Evolutionary conservation across 345 rosid genomes (phyloP).

Genomic region (Passiflora organensis): DNA sequence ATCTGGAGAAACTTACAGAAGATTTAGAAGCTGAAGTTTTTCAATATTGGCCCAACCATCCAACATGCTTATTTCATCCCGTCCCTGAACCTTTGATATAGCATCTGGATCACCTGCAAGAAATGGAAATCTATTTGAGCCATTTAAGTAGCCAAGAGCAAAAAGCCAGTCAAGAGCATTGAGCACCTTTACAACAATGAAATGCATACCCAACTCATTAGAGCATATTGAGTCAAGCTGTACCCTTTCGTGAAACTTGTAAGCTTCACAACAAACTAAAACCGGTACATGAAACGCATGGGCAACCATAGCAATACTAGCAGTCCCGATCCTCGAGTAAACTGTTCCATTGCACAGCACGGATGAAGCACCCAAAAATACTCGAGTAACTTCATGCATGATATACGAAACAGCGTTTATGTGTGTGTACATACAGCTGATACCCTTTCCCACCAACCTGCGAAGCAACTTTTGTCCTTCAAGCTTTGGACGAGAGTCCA

Average conservation of each 20-base stretch:
- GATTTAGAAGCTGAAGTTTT: slow-evolving; percentile 74
- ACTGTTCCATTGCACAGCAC: slow-evolving; percentile 96
- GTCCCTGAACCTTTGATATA: slow-evolving; percentile 61
- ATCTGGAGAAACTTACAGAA: slow-evolving; percentile 45
- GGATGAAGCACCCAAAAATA: slow-evolving; percentile 89
- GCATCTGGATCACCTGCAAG: slow-evolving; percentile 84
- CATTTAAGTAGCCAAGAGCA: neutral
- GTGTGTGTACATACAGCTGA: slow-evolving; percentile 77
- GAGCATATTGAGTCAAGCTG: slow-evolving; percentile 93
- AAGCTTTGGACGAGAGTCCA: slow-evolving; percentile 91
- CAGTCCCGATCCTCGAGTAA: slow-evolving; percentile 92
- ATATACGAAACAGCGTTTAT: slow-evolving; percentile 86
- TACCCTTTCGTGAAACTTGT: slow-evolving; percentile 93
- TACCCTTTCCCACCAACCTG: slow-evolving; percentile 79
- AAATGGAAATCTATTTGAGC: slow-evolving; percentile 6
- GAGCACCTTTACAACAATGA: slow-evolving; percentile 4
- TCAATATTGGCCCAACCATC: slow-evolving; percentile 47
- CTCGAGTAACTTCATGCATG: slow-evolving; percentile 92
- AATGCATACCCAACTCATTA: slow-evolving; percentile 80
- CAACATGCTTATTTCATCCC: slow-evolving; percentile 58
- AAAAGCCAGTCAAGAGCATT: neutral
- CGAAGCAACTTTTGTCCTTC: slow-evolving; percentile 82
- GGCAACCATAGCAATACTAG: slow-evolving; percentile 95
- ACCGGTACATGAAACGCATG: slow-evolving; percentile 79
- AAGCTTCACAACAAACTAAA: slow-evolving; percentile 92